Evolutionary conservation across 2,329 filamentous ascomycete species (phyloP).

Genomic region (Iodosphaeria phyllophila): DNA sequence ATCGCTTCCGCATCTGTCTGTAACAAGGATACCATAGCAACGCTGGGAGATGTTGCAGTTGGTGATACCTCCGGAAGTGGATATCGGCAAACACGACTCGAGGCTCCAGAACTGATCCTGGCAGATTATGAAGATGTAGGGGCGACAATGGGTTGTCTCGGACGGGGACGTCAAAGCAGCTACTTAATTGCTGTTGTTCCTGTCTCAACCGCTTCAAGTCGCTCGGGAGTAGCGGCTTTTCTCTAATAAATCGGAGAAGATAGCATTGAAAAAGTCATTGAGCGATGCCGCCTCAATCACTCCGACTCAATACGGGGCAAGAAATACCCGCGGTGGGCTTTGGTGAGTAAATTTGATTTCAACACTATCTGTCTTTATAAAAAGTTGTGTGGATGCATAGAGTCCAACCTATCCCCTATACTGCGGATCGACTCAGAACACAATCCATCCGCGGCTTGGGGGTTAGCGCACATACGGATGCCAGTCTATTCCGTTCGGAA

Average conservation of each 20-base stretch:
- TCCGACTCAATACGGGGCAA: conserved; percentile 45
- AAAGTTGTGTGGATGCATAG: not conserved
- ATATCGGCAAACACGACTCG: too few relatives aligned
- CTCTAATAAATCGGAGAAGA: not conserved
- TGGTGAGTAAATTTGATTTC: conserved; percentile 19
- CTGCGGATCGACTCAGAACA: not conserved
- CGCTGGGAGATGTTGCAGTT: too few relatives aligned
- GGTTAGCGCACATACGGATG: not conserved
- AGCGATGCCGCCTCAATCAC: conserved; percentile 34
- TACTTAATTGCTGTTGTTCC: conserved; percentile 1
- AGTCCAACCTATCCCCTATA: not conserved
- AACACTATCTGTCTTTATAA: not conserved
- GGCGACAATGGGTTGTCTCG: too few relatives aligned
- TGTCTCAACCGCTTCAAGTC: not conserved
- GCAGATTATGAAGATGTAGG: too few relatives aligned
- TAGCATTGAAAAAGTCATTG: conserved; percentile 1
- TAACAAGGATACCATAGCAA: too few relatives aligned
- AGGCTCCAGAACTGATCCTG: too few relatives aligned
- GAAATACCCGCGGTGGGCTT: conserved; percentile 46
- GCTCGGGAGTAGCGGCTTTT: not conserved
- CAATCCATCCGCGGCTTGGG: not conserved
- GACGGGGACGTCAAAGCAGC: too few relatives aligned
- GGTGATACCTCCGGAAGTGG: too few relatives aligned
- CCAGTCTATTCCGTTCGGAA: not conserved
- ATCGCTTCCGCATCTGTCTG: too few relatives aligned